phyloP scores from a whole-genome alignment of 2,329 filamentous ascomycete genomes.

The Aspergillus pseudotamarii region DNA sequence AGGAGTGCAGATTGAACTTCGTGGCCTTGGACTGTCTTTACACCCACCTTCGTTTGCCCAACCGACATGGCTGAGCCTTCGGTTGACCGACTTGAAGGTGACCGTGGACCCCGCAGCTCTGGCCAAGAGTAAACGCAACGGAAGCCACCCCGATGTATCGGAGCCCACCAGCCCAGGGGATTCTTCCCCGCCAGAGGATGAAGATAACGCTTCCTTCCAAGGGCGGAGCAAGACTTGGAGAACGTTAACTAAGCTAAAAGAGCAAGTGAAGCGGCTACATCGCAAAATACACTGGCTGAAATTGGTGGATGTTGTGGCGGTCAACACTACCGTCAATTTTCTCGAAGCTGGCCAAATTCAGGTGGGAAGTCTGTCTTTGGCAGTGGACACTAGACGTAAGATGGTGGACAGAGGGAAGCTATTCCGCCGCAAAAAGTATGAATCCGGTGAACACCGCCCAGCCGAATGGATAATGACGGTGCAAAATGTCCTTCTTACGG shows the following conservation, averaged over 20 bases:
- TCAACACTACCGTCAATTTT: conserved; percentile 75
- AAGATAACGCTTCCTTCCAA: conserved; percentile 17
- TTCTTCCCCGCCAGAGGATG: conserved; percentile 21
- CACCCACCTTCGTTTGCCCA: conserved; percentile 96
- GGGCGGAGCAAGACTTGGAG: conserved; percentile 76
- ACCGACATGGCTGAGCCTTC: conserved; percentile 92
- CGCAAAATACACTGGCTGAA: conserved; percentile 84
- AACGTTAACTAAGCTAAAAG: conserved; percentile 75
- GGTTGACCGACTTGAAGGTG: conserved; percentile 80
- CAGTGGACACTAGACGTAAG: conserved; percentile 87
- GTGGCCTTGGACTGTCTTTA: conserved; percentile 82
- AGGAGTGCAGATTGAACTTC: conserved; percentile 85
- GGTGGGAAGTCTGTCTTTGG: conserved; percentile 79
- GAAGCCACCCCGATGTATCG: conserved; percentile 24
- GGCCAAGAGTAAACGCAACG: conserved; percentile 27
- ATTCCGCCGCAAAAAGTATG: conserved; percentile 76
- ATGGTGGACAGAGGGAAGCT: conserved; percentile 88
- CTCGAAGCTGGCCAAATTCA: conserved; percentile 82
- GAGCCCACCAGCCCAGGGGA: conserved; percentile 23
- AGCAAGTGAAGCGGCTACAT: conserved; percentile 83
- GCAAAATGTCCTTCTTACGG: conserved; percentile 84
- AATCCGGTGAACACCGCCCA: conserved; percentile 66
- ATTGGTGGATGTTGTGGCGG: conserved; percentile 84
- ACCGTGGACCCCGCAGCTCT: conserved; percentile 76
- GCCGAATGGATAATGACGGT: conserved; percentile 93